A percentile compares a stretch with the other conserved stretches of the same genome.
phyloP scores from a whole-genome alignment of 2,329 filamentous ascomycete species.

The Ascochyta pisi region DNA sequence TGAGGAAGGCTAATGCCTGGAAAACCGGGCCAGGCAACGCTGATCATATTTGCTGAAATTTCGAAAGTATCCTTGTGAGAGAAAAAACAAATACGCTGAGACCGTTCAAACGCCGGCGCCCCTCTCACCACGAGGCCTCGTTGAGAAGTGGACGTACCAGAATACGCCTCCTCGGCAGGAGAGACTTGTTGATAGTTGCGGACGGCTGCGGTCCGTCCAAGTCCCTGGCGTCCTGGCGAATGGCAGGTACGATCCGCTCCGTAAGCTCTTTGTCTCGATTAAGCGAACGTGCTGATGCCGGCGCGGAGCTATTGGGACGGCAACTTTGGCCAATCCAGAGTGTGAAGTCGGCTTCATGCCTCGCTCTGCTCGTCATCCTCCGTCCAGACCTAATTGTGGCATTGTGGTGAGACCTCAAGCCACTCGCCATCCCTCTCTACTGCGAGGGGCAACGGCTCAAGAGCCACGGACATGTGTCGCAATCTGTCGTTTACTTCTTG shows the following conservation, averaged over 20 bases:
- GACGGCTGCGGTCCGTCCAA: conserved; percentile 40
- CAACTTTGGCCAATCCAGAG: conserved; percentile 43
- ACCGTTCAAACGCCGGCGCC: conserved; percentile 38
- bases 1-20: conserved; percentile 30
- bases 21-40: conserved; percentile 42
- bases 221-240: conserved; percentile 39
- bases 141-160: conserved; percentile 23
- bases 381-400: conserved; percentile 36
- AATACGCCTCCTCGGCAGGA: conserved; percentile 32
- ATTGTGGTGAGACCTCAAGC: conserved; percentile 43
- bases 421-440: conserved; percentile 34
- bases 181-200: conserved; percentile 37
- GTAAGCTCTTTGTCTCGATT: conserved; percentile 42
- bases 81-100: conserved; percentile 36
- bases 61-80: conserved; percentile 46
- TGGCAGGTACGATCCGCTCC: conserved; percentile 43
- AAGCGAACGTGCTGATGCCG: conserved; percentile 43
- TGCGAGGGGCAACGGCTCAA: conserved; percentile 25
- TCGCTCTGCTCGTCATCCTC: conserved; percentile 40
- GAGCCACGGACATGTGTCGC: conserved; percentile 30
- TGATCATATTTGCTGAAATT: conserved; percentile 49
- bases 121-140: conserved; percentile 30
- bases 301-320: conserved; percentile 41
- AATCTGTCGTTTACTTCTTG: conserved; percentile 45
- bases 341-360: conserved; percentile 34